A percentile compares a stretch with the other conserved stretches of the same genome.
Evolutionary conservation across 2,329 filamentous ascomycete genomes (phyloP).

Genomic region (Westerdykella ornata): DNA sequence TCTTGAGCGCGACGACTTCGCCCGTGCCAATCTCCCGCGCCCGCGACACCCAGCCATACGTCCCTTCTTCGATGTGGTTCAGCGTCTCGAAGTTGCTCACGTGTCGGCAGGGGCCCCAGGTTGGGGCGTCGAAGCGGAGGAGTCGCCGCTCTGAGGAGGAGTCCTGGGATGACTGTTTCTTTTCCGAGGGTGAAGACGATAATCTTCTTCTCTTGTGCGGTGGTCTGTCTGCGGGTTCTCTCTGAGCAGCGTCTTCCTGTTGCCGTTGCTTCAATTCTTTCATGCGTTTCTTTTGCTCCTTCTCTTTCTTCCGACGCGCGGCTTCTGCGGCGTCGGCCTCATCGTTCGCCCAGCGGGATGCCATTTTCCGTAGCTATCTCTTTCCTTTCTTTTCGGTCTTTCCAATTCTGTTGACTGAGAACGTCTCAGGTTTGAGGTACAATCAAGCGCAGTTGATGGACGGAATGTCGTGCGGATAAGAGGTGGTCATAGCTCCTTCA

Average conservation of each 20-base stretch:
- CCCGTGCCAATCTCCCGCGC: conserved; percentile 68
- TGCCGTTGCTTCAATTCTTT: conserved; percentile 76
- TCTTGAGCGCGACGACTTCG: conserved; percentile 83
- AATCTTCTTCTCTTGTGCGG: conserved; percentile 58
- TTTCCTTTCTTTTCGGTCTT: background rate
- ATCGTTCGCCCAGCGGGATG: conserved; percentile 82
- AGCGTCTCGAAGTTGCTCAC: conserved; percentile 85
- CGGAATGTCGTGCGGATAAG: conserved; percentile 5
- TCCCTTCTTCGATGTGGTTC: conserved; percentile 96
- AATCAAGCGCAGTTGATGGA: conserved; percentile 7
- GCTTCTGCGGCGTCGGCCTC: conserved; percentile 73
- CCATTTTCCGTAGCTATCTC: conserved; percentile 33
- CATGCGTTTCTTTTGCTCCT: conserved; percentile 78
- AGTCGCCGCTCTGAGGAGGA: conserved; percentile 47
- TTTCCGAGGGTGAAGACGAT: conserved; percentile 39
- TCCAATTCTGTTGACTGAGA: background rate
- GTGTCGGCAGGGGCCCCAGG: conserved; percentile 66
- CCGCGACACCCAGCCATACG: conserved; percentile 89
- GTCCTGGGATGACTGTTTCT: conserved; percentile 54
- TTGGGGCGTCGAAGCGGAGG: conserved; percentile 61
- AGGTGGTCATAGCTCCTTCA: conserved; percentile 31
- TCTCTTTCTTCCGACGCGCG: conserved; percentile 67
- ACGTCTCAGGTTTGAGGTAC: background rate
- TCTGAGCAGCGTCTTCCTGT: conserved; percentile 47
- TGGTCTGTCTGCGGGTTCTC: conserved; percentile 25